Evolutionary conservation across 2,329 filamentous ascomycete genomes (phyloP).

Genomic region (Hymenoscyphus repandus): DNA sequence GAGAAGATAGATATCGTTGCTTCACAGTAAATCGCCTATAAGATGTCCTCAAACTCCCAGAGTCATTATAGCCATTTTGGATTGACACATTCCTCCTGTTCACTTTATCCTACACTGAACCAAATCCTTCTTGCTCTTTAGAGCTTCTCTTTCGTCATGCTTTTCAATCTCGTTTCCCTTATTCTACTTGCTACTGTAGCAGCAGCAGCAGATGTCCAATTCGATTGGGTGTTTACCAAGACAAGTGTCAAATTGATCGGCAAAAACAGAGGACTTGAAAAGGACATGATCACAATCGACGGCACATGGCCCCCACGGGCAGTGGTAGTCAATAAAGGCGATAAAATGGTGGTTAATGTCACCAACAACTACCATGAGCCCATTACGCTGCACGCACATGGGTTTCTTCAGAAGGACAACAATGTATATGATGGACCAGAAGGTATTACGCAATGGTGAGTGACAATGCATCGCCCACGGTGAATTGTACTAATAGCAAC

Average conservation of each 20-base stretch:
- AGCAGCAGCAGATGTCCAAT: background rate
- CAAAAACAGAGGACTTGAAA: background rate
- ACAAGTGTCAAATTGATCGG: background rate
- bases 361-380: background rate
- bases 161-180: background rate
- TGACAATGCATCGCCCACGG: background rate
- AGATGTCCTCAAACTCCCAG: too few relatives aligned
- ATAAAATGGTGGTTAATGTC: background rate
- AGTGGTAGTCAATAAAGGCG: background rate
- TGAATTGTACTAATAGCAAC: background rate
- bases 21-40: too few relatives aligned
- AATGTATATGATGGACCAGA: slow-evolving; percentile 1
- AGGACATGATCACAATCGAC: background rate
- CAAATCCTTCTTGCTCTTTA: background rate
- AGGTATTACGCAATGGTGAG: slow-evolving; percentile 1
- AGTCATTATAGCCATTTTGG: too few relatives aligned
- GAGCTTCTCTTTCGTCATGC: background rate
- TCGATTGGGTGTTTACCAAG: background rate
- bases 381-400: background rate
- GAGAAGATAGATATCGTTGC: too few relatives aligned
- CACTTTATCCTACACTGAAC: too few relatives aligned
- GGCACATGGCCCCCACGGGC: background rate
- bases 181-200: background rate
- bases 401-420: slow-evolving; percentile 1
- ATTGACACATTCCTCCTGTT: too few relatives aligned